A percentile compares a stretch with the other conserved stretches of the same genome.
Evolutionary conservation across 805 yeast genomes (phyloP).

Genomic region (Maudiozyma bulderi): DNA sequence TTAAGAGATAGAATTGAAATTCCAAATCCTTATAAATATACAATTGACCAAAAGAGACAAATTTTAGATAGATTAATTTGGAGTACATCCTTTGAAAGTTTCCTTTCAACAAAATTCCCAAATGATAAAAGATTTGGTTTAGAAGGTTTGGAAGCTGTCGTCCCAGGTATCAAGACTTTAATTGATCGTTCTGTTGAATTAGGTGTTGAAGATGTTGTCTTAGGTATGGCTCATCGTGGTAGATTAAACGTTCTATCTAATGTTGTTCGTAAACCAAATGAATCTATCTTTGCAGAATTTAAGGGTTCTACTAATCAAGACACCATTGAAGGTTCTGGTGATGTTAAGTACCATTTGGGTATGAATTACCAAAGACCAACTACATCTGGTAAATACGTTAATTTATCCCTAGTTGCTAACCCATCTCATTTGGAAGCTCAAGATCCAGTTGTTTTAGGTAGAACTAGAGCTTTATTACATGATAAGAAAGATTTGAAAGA

Average conservation of each 20-base stretch:
- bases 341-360: constrained; percentile 97
- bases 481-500: constrained; percentile 79
- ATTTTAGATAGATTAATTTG: constrained; percentile 93
- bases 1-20: constrained; percentile 92
- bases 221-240: constrained; percentile 99
- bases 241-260: constrained; percentile 94
- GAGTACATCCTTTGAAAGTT: constrained; percentile 90
- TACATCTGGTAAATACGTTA: constrained; percentile 92
- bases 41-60: constrained; percentile 87
- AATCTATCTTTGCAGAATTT: constrained; percentile 93
- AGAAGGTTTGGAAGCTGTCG: constrained; percentile 95
- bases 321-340: constrained; percentile 84
- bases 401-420: constrained; percentile 92
- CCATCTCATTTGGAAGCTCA: constrained; percentile 99
- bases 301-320: constrained; percentile 76
- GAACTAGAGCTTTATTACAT: constrained; percentile 92
- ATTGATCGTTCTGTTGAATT: constrained; percentile 86
- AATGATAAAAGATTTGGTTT: constrained; percentile 97
- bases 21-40: constrained; percentile 74
- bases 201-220: constrained; percentile 92
- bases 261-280: constrained; percentile 97
- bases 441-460: constrained; percentile 97
- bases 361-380: constrained; percentile 99
- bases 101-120: constrained; percentile 91
- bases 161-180: constrained; percentile 93